Base-by-base conservation (phyloP, 305 asterid genomes). In the Caryopteris hybrid region DNA sequence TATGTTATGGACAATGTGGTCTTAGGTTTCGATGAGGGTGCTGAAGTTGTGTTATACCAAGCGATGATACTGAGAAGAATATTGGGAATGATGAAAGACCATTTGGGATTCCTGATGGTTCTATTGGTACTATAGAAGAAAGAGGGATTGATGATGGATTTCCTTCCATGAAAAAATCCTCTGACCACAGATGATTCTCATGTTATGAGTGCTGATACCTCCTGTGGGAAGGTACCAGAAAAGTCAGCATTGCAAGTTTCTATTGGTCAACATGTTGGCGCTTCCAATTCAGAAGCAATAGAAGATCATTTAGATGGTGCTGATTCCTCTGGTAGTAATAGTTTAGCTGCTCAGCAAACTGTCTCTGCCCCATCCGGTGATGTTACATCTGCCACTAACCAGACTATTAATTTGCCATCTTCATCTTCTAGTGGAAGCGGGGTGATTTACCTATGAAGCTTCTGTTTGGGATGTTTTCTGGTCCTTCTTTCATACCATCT, bases 381-480 rank as follows among this genome's bases (percentile, higher is more conserved):
- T 39, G 73, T 60, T 39, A 73, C 78, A 39, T 72, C 71, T 64
- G 79, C 80, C 56, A 39, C 81, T 70, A 74, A 73, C 76, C 90
- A 74, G 74, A 72, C 81, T 62, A 61, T 64, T 17, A 66, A 69
- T 50, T 39, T 66, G 67, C 69, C 87, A 66, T 66, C 85, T 68
- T 57, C 66, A 39, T 74, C 88, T 72, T 79, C 91, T 67, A 52
- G 76, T 51, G 79, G 82, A 31, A 76, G 66, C 86, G 71, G 73
- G 81, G 76, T 63, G 97, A 95, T 74, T 47, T 79, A 69, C 92
- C 98, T 42, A 80, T 87, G 64, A 83, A 88, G 62, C 88, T 89
- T 81, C 98, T 89, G 84, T 95, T 95, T 88, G 99, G 99, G 66
- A 84, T 95, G 69, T 95, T 92, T 80, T 82, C 98, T 68, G 97